A percentile compares a stretch with the other conserved stretches of the same genome.
phyloP scores from a whole-genome alignment of 306 rosid genomes.

The Astragalus membranaceus region DNA sequence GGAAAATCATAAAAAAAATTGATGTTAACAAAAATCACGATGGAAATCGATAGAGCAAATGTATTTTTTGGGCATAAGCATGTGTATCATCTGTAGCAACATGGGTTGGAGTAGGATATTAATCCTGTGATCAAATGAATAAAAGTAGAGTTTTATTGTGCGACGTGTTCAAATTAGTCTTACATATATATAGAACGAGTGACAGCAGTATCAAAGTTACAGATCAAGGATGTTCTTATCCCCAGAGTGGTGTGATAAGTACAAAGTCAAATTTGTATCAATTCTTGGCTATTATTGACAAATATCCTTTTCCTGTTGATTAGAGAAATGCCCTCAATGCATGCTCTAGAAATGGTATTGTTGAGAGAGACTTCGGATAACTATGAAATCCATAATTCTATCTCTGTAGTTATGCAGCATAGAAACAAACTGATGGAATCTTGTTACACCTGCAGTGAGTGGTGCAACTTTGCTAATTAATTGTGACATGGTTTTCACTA shows the following conservation, averaged over 20 bases:
- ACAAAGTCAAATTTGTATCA: background rate
- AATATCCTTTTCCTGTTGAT: background rate
- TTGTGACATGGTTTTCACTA: background rate
- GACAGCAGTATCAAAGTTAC: no score
- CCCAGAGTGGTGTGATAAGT: no score
- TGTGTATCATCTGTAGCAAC: background rate
- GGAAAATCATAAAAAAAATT: background rate
- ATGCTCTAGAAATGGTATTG: background rate
- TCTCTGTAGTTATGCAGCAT: background rate
- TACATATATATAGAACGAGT: no score
- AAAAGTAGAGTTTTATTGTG: background rate
- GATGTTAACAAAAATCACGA: background rate
- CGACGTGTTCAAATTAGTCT: no score
- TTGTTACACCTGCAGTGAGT: background rate
- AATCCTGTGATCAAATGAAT: background rate
- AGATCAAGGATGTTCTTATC: no score
- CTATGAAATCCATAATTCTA: background rate
- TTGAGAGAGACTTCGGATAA: slow-evolving; percentile 2
- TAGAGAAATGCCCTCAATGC: background rate
- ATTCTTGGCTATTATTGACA: background rate
- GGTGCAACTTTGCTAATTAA: slow-evolving; percentile 6
- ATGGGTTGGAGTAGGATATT: background rate
- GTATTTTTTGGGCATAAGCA: background rate
- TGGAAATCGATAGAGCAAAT: background rate
- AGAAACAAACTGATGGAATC: background rate